phyloP scores from a whole-genome alignment of 1,284 basidiomycete genomes.

The Ustanciosporium gigantosporum region DNA sequence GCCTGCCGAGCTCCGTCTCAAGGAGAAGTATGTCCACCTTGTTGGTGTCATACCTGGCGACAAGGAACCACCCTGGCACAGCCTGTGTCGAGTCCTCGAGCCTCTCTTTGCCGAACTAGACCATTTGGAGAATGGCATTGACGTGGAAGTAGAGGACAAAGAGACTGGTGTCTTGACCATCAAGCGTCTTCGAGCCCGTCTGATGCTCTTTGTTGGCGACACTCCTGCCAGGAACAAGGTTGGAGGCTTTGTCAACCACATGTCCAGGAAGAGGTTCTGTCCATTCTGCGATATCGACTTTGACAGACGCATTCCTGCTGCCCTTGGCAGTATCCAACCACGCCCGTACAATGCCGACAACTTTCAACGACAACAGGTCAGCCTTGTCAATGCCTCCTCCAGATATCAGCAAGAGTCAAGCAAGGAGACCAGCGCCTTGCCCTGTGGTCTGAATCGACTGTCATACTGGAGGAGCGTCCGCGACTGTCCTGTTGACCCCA shows the following conservation, averaged over 20 bases:
- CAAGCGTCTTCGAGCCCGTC: not conserved
- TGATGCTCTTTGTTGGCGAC: not conserved
- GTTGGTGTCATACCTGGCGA: not conserved
- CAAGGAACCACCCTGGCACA: not conserved
- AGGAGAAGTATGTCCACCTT: not conserved
- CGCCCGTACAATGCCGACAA: not conserved
- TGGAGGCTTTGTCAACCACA: not conserved
- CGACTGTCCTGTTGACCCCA: not conserved
- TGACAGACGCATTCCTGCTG: not conserved
- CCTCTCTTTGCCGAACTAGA: not conserved
- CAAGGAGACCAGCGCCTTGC: not conserved
- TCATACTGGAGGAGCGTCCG: not conserved
- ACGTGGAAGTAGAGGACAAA: not conserved
- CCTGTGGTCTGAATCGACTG: not conserved
- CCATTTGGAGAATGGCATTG: not conserved
- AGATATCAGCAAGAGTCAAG: not conserved
- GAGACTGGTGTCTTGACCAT: not conserved
- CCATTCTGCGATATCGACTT: not conserved
- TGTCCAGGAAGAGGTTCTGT: not conserved
- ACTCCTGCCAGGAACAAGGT: not conserved
- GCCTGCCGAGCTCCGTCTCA: not conserved
- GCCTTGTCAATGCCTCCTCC: not conserved
- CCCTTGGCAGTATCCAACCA: not conserved
- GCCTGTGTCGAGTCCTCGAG: not conserved
- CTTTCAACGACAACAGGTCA: not conserved